A percentile compares a stretch with the other conserved stretches of the same genome.
Conservation (phyloP, 306 rosid genomes). For the Bauhinia variegata region DNA sequence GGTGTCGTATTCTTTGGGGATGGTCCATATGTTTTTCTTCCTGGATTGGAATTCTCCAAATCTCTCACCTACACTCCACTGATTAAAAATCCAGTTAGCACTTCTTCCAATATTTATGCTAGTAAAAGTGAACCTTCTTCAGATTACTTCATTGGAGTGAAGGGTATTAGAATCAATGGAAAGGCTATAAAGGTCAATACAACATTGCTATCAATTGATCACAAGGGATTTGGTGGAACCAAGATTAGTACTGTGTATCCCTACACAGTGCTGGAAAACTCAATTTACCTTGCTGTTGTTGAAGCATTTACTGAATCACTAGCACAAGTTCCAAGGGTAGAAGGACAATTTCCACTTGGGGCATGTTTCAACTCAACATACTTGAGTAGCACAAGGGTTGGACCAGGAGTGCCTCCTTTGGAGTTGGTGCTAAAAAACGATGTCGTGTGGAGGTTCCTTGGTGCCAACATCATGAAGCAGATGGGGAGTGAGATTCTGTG, state of each 20-base stretch:
- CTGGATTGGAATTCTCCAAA: constrained; percentile 30
- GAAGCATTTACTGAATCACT: constrained; percentile 23
- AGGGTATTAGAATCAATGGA: constrained; percentile 28
- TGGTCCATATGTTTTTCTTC: constrained; percentile 33
- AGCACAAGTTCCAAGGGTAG: constrained; percentile 4
- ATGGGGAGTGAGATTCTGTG: constrained; percentile 30
- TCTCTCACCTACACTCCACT: constrained; percentile 41
- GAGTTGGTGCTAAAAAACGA: not conserved
- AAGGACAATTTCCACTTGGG: constrained; percentile 36
- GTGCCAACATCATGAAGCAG: constrained; percentile 44
- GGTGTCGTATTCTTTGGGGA: constrained; percentile 39
- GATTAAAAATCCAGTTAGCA: constrained; percentile 37
- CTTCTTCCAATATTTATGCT: not conserved
- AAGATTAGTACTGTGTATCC: constrained; percentile 48
- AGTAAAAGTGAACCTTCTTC: constrained; percentile 23
- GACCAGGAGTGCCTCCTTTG: not conserved
- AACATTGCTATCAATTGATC: constrained; percentile 26
- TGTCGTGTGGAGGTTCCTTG: constrained; percentile 30
- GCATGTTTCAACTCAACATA: not conserved
- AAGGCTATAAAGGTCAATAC: constrained; percentile 12
- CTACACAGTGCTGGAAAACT: constrained; percentile 35
- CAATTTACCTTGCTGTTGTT: constrained; percentile 30
- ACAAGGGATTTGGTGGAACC: constrained; percentile 48
- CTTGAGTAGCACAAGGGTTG: too few species aligned
- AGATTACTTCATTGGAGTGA: constrained; percentile 45